Evolutionary conservation across 495 filamentous ascomycete species (phyloP), one percentile per base, ranked within the genome.

Genomic region (Entonaema liquescens): DNA sequence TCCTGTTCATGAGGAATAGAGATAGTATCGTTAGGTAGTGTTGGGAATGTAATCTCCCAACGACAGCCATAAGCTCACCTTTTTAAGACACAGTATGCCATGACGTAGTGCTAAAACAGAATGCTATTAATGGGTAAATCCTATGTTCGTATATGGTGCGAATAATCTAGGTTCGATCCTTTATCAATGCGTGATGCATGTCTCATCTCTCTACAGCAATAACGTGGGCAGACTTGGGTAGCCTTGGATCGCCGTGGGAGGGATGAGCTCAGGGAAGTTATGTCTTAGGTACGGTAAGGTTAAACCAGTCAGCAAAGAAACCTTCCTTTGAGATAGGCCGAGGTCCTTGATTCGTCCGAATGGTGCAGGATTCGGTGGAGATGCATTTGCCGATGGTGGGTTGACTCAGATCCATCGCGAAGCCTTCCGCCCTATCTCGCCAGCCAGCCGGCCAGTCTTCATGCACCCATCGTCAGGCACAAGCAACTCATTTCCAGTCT

Each of bases 331-430:
- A 13, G 25, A 35, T 31, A 64, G n/a, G 15, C 49, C n/a, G 19
- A 31, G 28, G 26, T 2, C 13, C 38, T 54, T 72, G 64, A 73
- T 68, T 73, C 65, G 65, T 66, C 62, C 60, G 57, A 40, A 62
- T 31, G 15, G 53, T 23, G 57, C 17, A 62, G 57, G 61, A 73
- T 65, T 62, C 70, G 35, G 65, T 68, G 70, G 65, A 66, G 55
- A 64, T 66, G 70, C 56, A 73, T 73, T 73, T 73, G 70, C 70
- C 70, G 70, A 68, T 73, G 70, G 70, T 73, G 70, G 55, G 70
- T 73, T 73, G 70, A 73, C 70, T 73, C 61, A 68, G 70, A 73
- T 73, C 70, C 70, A 68, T 68, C 64, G 49, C 52, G 60, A 65
- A 59, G 65, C 61, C 65, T 62, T 57, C 61, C 25, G 70, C 70